phyloP scores from a whole-genome alignment of 768 basidiomycete genomes.

The Tulasnella sp. region DNA sequence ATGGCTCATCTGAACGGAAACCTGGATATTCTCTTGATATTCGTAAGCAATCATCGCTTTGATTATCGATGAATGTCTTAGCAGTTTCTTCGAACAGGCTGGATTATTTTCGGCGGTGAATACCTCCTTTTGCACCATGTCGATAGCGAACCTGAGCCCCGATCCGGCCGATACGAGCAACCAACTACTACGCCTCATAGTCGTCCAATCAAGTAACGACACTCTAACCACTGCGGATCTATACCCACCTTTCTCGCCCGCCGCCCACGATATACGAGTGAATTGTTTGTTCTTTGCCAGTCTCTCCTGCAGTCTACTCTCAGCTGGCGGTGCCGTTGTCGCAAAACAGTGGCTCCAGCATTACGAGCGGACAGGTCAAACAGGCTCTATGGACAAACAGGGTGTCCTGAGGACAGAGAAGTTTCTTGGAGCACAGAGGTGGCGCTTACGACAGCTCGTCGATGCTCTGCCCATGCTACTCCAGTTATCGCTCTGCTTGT shows the following conservation, averaged over 20 bases:
- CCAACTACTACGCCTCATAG: slow-evolving; percentile 4
- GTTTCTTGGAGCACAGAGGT: neutral
- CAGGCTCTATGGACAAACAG: slow-evolving; percentile 4
- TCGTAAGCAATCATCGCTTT: neutral
- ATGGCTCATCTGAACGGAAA: neutral
- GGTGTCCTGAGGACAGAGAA: neutral
- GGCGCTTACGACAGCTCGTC: slow-evolving; percentile 4
- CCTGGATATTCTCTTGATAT: slow-evolving; percentile 11
- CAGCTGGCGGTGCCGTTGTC: slow-evolving; percentile 7
- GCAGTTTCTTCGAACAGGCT: neutral
- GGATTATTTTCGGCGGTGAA: slow-evolving; percentile 13
- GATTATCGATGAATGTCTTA: neutral
- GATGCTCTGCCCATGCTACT: slow-evolving; percentile 7
- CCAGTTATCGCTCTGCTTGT: slow-evolving; percentile 3
- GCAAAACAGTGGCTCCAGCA: slow-evolving; percentile 13
- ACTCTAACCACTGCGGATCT: neutral
- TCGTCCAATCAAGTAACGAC: neutral
- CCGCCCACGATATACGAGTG: neutral
- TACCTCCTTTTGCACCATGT: slow-evolving; percentile 4
- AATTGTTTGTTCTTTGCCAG: slow-evolving; percentile 13
- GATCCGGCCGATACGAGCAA: neutral
- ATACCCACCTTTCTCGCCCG: neutral
- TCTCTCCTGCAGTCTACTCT: slow-evolving; percentile 3
- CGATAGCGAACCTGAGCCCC: neutral
- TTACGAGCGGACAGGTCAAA: neutral